Evolutionary conservation across 1,284 basidiomycete species (phyloP), one percentile per base, ranked within the genome.

Genomic region (Ceratobasidium sp.): DNA sequence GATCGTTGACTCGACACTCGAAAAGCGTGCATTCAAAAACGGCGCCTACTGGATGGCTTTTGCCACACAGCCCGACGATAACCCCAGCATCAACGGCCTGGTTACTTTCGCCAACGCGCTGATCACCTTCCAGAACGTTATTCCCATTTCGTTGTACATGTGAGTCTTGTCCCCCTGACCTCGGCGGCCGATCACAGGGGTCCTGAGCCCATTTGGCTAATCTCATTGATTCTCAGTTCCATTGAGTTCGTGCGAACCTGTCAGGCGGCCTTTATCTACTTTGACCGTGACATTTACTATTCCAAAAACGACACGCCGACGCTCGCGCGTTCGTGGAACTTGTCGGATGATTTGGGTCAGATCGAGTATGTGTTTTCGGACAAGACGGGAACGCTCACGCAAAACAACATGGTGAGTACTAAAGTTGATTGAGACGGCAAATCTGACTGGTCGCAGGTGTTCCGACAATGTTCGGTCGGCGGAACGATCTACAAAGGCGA

Each of bases 61-160:
- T 50, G 92, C 88, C 74, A 82, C 92, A 73, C 81, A 77, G 13
- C 75, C 82, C 3, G 86, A 85, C 74, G 91, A 99, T 79, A 98
- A 98, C 76, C 93, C 96, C 1, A 83, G 79, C 29, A 89, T 98
- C 77, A 98, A 99, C 78, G 97, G 96, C 22, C 80, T 98, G 7
- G 84, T 98, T 74, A 97, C 97, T 0, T 96, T 91, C 79, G 88
- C 87, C 1, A 95, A 93, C 79, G 93, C 80, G n/a, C 77, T 83
- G 70, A 94, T 98, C 80, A 94, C 92, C 81, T 92, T 92, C 79
- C 93, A 96, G 78, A 94, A 95, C 80, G 91, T 96, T 71, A 88
- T 96, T 4, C 97, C 96, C 0, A 99, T 99, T 78, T 98, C 97
- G 50, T 83, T 99, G 32, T 99, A 99, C 82, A 96, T 99, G 60